A percentile compares a stretch with the other conserved stretches of the same genome.
These are phyloP conservation scores for Lentinula sp. DNA, from an alignment of 768 basidiomycete species.

Conservation along the genomic window DNA sequence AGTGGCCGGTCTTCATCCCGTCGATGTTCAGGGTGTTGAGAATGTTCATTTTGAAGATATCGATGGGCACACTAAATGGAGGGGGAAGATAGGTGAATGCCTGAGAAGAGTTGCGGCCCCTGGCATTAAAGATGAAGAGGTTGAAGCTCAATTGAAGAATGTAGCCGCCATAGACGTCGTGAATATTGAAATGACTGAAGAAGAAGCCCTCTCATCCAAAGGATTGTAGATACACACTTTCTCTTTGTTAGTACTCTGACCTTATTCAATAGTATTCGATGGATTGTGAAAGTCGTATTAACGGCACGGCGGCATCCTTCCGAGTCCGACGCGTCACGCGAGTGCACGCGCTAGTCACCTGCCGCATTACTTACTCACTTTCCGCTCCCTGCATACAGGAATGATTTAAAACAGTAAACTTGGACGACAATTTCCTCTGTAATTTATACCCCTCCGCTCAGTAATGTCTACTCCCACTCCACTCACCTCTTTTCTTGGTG, in stretches of 20 bases:
- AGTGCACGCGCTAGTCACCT: not conserved
- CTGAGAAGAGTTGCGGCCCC: conserved; percentile 32
- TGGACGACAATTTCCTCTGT: not conserved
- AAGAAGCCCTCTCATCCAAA: conserved; percentile 8
- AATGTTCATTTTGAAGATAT: conserved; percentile 42
- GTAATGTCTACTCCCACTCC: conserved; percentile 37
- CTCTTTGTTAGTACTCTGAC: too few species aligned
- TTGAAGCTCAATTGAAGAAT: conserved; percentile 26
- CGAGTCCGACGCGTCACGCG: not conserved
- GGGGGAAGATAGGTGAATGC: conserved; percentile 40
- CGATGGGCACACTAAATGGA: conserved; percentile 46
- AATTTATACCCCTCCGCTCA: not conserved
- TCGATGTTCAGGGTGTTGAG: conserved; percentile 46
- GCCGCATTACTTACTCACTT: not conserved
- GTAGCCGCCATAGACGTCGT: conserved; percentile 16
- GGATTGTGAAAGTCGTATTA: too few species aligned
- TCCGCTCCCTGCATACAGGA: not conserved
- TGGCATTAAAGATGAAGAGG: conserved; percentile 29
- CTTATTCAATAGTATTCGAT: too few species aligned
- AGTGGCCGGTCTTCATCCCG: conserved; percentile 43
- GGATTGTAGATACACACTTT: not conserved
- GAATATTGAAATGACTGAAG: conserved; percentile 9
- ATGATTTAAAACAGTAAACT: not conserved
- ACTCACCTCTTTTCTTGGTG: conserved; percentile 49
- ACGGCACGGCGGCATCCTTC: too few species aligned